Evolutionary conservation across 192 early-diverging fungal genomes (phyloP).

Genomic region (Backusella sp.): DNA sequence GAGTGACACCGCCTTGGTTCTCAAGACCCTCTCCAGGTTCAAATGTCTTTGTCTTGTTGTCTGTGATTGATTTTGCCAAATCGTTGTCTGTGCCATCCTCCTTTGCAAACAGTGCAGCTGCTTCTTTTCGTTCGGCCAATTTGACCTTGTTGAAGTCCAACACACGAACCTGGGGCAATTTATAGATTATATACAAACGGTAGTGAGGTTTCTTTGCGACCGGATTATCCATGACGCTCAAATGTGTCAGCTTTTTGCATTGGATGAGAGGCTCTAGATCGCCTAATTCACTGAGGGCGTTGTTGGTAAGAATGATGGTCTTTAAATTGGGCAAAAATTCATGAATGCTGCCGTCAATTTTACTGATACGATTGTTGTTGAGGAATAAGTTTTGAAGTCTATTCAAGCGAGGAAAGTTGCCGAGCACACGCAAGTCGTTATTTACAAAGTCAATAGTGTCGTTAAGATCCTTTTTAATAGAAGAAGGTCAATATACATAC

Average conservation of each 20-base stretch:
- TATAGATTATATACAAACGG: conserved; percentile 80
- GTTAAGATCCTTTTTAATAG: conserved; percentile 70
- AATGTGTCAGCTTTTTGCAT: conserved; percentile 45
- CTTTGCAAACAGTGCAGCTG: conserved; percentile 73
- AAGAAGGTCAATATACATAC: neutral
- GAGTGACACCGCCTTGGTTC: conserved; percentile 52
- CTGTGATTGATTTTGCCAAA: conserved; percentile 62
- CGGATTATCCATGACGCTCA: conserved; percentile 89
- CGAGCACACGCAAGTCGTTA: conserved; percentile 84
- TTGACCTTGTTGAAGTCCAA: conserved; percentile 85
- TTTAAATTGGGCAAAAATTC: conserved; percentile 74
- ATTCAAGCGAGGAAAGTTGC: conserved; percentile 82
- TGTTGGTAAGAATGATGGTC: conserved; percentile 85
- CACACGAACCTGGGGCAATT: conserved; percentile 72
- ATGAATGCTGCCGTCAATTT: conserved; percentile 68
- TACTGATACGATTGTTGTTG: conserved; percentile 87
- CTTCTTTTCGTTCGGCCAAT: conserved; percentile 76
- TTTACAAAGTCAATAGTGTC: conserved; percentile 92
- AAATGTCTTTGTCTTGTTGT: conserved; percentile 77
- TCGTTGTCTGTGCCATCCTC: conserved; percentile 61
- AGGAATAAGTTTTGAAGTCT: conserved; percentile 76
- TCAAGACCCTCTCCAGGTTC: conserved; percentile 77
- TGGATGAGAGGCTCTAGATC: conserved; percentile 76
- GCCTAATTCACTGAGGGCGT: conserved; percentile 77
- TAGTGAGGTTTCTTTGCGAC: conserved; percentile 83